phyloP scores from a whole-genome alignment of 306 rosid genomes.

The Cucurbita moschata region DNA sequence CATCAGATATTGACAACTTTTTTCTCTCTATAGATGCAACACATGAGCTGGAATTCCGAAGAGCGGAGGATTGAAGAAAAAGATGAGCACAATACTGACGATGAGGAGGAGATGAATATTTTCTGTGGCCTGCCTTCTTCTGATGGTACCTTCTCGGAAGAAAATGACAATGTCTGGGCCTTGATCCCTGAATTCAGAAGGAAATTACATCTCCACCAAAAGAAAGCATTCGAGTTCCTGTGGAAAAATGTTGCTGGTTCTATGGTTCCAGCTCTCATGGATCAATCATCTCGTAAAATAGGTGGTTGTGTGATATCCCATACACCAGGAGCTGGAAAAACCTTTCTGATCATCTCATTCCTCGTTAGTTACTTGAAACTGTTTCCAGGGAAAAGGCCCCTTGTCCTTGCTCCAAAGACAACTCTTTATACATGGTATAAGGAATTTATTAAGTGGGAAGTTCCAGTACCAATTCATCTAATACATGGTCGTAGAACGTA shows the following conservation, averaged over 20 bases:
- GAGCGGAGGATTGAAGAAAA: constrained; percentile 31
- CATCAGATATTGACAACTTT: constrained; percentile 10
- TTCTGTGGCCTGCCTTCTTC: constrained; percentile 13
- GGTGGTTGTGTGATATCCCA: constrained; percentile 96
- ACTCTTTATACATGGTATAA: constrained; percentile 82
- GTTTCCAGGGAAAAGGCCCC: constrained; percentile 63
- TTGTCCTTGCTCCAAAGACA: constrained; percentile 79
- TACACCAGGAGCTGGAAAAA: constrained; percentile 88
- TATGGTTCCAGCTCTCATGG: constrained; percentile 34
- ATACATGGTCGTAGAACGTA: constrained; percentile 58
- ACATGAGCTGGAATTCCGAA: constrained; percentile 30
- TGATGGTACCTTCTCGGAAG: constrained; percentile 30
- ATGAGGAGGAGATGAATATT: constrained; percentile 29
- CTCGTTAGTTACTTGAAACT: constrained; percentile 66
- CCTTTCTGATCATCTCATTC: constrained; percentile 66
- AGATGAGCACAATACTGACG: constrained; percentile 25
- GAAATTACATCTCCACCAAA: constrained; percentile 57
- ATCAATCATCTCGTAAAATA: constrained; percentile 25
- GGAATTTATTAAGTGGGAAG: constrained; percentile 71
- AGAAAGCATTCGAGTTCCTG: constrained; percentile 78
- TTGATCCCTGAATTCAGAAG: constrained; percentile 30
- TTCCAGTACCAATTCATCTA: constrained; percentile 65
- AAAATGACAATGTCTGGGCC: constrained; percentile 61
- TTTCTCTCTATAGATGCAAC: constrained; percentile 34
- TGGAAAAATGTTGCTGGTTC: constrained; percentile 80